These are phyloP conservation scores for Paradendryphiella salina DNA, from an alignment of 2,329 filamentous ascomycete genomes.

Conservation along the genomic window DNA sequence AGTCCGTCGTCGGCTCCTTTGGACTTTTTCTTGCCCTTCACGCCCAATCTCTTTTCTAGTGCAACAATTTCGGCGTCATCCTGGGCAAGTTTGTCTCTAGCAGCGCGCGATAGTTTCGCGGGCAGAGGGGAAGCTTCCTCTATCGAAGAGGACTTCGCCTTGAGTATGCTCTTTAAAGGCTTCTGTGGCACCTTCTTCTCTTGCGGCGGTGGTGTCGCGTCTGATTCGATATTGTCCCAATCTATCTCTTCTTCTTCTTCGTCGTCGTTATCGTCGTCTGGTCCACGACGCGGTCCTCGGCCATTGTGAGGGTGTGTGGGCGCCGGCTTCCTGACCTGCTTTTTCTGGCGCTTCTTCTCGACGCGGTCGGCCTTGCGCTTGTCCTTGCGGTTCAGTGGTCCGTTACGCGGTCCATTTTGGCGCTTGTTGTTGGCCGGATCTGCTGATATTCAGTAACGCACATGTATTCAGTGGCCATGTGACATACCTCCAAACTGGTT, in stretches of 20 bases:
- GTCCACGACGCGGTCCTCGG: constrained; percentile 11
- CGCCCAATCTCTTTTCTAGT: constrained; percentile 83
- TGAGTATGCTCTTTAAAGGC: constrained; percentile 38
- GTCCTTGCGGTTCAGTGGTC: constrained; percentile 60
- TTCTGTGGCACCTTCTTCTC: constrained; percentile 28
- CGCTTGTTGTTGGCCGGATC: constrained; percentile 36
- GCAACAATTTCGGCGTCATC: constrained; percentile 89
- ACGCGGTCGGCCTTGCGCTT: constrained; percentile 67
- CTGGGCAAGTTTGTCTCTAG: constrained; percentile 66
- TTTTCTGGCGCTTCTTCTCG: constrained; percentile 59
- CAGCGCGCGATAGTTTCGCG: constrained; percentile 42
- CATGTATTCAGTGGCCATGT: neutral
- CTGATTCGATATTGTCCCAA: constrained; percentile 43
- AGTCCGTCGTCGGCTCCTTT: constrained; percentile 81
- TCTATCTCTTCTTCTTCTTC: constrained; percentile 33
- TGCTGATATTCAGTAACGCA: constrained; percentile 15
- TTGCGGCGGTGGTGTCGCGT: constrained; percentile 26
- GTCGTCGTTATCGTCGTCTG: constrained; percentile 22
- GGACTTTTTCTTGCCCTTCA: constrained; percentile 72
- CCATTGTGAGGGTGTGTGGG: constrained; percentile 24
- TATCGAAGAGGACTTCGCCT: constrained; percentile 18
- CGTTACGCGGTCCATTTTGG: constrained; percentile 32
- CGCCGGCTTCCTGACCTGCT: constrained; percentile 17
- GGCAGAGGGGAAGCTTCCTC: constrained; percentile 23
- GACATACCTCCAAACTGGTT: constrained; percentile 48